Evolutionary conservation across 1,284 basidiomycete genomes (phyloP).

Genomic region (Meripilus lineatus): DNA sequence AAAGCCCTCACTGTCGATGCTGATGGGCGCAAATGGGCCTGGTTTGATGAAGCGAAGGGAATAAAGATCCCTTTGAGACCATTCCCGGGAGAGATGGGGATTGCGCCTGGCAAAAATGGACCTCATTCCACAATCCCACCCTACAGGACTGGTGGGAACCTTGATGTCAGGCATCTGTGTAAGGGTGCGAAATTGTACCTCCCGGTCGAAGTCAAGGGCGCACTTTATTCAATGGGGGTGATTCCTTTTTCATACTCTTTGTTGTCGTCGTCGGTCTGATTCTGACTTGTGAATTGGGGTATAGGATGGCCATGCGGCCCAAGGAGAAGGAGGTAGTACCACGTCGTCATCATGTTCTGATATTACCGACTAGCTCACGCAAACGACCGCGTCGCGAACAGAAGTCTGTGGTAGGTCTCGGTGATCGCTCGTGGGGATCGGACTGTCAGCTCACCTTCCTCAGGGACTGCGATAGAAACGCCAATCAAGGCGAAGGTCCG

Average conservation of each 20-base stretch:
- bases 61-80: conserved; percentile 46
- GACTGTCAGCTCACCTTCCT: conserved; percentile 1
- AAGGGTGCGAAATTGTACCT: conserved; percentile 50
- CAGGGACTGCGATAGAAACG: conserved; percentile 60
- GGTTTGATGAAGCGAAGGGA: conserved; percentile 42
- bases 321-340: conserved; percentile 61
- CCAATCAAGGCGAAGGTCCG: conserved; percentile 52
- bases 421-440: background rate
- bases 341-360: no score
- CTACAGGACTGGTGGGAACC: conserved; percentile 55
- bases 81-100: conserved; percentile 63
- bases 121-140: conserved; percentile 59
- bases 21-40: conserved; percentile 36
- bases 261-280: background rate
- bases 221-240: conserved; percentile 56
- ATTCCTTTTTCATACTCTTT: conserved; percentile 16
- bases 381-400: conserved; percentile 14
- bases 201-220: conserved; percentile 56
- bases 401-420: conserved; percentile 49
- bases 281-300: background rate
- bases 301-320: conserved; percentile 61
- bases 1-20: background rate
- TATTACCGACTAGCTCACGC: background rate
- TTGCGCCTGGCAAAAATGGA: conserved; percentile 47
- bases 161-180: conserved; percentile 53